These are phyloP conservation scores for Cerrena zonata DNA, from an alignment of 1,284 basidiomycete species.

Conservation along the genomic window DNA sequence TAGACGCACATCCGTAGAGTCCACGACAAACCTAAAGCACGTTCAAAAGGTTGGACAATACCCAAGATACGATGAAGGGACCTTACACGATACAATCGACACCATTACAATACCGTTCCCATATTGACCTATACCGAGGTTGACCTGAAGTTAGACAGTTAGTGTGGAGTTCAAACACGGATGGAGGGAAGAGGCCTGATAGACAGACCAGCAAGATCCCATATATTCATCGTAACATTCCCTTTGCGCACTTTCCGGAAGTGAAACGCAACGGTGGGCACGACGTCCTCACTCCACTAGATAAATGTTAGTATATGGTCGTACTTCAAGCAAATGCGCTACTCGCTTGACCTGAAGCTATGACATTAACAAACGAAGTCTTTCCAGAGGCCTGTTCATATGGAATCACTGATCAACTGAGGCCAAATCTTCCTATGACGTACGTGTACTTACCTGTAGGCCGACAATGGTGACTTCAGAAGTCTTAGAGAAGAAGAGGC, in stretches of 20 bases:
- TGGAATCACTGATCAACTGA: background rate
- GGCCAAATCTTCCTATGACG: background rate
- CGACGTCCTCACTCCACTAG: slow-evolving; percentile 88
- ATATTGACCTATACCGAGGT: slow-evolving; percentile 80
- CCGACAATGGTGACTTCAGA: slow-evolving; percentile 93
- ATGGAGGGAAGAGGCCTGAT: background rate
- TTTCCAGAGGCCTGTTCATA: slow-evolving; percentile 80
- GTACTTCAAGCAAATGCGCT: background rate
- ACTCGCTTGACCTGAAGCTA: slow-evolving; percentile 75
- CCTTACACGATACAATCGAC: slow-evolving; percentile 92
- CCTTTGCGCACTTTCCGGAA: slow-evolving; percentile 80
- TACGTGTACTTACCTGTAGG: slow-evolving; percentile 58
- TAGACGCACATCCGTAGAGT: slow-evolving; percentile 73
- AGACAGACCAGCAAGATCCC: slow-evolving; percentile 80
- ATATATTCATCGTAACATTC: slow-evolving; percentile 87
- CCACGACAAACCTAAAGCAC: slow-evolving; percentile 76
- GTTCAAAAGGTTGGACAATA: slow-evolving; percentile 12
- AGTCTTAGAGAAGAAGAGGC: slow-evolving; percentile 82
- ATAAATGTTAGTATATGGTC: background rate
- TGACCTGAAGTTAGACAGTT: no score
- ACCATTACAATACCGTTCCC: slow-evolving; percentile 93
- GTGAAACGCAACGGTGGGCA: slow-evolving; percentile 91
- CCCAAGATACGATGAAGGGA: slow-evolving; percentile 15
- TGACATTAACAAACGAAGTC: slow-evolving; percentile 89
- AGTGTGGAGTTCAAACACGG: background rate